Evolutionary conservation across 148 eudicot genomes (phyloP).

Genomic region (Agrostemma githago): DNA sequence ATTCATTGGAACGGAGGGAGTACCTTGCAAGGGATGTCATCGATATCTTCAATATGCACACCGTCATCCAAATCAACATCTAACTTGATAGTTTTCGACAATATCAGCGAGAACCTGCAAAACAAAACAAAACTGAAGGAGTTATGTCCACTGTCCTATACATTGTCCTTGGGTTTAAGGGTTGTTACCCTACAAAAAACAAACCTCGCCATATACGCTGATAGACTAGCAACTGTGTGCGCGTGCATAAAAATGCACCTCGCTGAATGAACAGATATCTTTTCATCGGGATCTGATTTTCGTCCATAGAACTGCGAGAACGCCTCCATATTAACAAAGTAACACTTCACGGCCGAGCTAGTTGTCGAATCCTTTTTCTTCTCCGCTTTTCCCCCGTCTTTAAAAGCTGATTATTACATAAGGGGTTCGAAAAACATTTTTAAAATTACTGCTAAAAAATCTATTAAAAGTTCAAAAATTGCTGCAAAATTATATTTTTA

Average conservation of each 20-base stretch:
- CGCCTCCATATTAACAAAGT: slow-evolving; percentile 42
- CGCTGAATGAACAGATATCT: background rate
- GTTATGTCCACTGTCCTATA: too few relatives aligned
- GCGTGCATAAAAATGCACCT: slow-evolving; percentile 14
- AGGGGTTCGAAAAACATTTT: too few relatives aligned
- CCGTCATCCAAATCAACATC: slow-evolving; percentile 13
- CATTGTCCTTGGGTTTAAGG: too few relatives aligned
- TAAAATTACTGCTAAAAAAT: too few relatives aligned
- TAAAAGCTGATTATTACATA: slow-evolving; percentile 39
- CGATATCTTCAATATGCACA: slow-evolving; percentile 9
- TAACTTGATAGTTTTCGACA: slow-evolving; percentile 14
- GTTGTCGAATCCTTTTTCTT: slow-evolving; percentile 23
- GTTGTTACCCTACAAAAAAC: background rate
- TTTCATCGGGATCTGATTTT: background rate
- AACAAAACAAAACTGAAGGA: background rate
- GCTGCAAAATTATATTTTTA: too few relatives aligned
- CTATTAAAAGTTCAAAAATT: too few relatives aligned
- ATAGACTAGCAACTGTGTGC: slow-evolving; percentile 11
- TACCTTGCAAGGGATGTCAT: slow-evolving; percentile 14
- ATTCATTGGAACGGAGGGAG: background rate
- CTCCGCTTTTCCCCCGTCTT: slow-evolving; percentile 49
- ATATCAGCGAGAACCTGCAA: slow-evolving; percentile 9
- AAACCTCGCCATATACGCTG: slow-evolving; percentile 14
- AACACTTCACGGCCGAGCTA: slow-evolving; percentile 37
- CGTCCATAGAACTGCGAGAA: slow-evolving; percentile 22